These are phyloP conservation scores for Penicillium sp. DNA, from an alignment of 2,329 filamentous ascomycete species.

Conservation along the genomic window DNA sequence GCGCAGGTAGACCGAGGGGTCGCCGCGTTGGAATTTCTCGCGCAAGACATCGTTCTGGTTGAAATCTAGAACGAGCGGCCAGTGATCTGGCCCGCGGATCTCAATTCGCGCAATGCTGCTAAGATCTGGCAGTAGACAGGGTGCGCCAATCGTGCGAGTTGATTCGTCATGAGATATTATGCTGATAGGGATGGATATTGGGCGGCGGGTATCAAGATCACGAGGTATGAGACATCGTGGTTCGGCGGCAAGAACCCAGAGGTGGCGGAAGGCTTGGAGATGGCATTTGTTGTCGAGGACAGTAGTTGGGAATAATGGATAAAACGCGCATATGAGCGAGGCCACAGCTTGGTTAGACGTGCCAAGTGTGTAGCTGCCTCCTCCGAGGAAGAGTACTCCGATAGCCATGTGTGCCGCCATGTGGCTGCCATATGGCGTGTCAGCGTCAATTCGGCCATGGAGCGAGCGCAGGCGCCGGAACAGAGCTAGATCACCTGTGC, in stretches of 20 bases:
- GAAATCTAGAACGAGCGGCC: constrained; percentile 79
- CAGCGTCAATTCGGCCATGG: constrained; percentile 79
- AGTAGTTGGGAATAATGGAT: constrained; percentile 83
- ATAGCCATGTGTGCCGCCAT: constrained; percentile 90
- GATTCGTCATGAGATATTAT: constrained; percentile 57
- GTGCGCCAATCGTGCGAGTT: constrained; percentile 46
- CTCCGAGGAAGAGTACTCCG: constrained; percentile 85
- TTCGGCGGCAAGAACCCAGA: constrained; percentile 94
- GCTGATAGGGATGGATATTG: constrained; percentile 70
- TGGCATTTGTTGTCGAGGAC: constrained; percentile 94
- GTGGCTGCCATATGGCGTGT: constrained; percentile 90
- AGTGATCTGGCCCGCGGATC: constrained; percentile 61
- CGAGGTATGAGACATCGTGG: constrained; percentile 83
- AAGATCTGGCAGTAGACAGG: constrained; percentile 56
- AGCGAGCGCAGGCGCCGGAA: constrained; percentile 82
- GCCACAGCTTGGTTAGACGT: constrained; percentile 85
- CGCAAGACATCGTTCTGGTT: constrained; percentile 60
- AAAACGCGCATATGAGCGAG: constrained; percentile 84
- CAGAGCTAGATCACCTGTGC: constrained; percentile 82
- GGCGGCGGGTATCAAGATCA: constrained; percentile 79
- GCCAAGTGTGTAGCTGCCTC: constrained; percentile 87
- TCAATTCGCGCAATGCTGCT: constrained; percentile 40
- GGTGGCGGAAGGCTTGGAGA: constrained; percentile 91
- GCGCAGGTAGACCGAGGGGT: constrained; percentile 73
- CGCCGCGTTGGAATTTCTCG: constrained; percentile 60